Evolutionary conservation across 805 yeast species (phyloP).

Genomic region (Metschnikowia lochheadii): DNA sequence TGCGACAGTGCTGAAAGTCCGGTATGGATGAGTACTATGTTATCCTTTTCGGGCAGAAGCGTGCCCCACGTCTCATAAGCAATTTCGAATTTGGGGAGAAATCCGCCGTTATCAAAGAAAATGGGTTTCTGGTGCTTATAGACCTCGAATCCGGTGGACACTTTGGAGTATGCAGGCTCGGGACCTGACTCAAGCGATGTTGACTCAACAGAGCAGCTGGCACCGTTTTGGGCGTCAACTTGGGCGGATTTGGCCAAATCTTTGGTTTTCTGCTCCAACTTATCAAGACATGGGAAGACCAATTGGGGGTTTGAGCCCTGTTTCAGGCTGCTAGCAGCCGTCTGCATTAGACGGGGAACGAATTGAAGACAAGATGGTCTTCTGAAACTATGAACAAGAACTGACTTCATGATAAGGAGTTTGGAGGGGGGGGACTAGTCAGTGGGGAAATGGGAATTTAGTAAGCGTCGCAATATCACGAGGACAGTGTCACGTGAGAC

Average conservation of each 20-base stretch:
- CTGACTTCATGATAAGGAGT: not conserved
- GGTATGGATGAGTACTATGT: slow-evolving; percentile 79
- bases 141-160: slow-evolving; percentile 61
- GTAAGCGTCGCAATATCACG: slow-evolving; percentile 3
- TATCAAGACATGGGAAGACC: slow-evolving; percentile 83
- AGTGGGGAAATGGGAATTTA: not conserved
- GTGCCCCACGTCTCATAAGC: slow-evolving; percentile 94
- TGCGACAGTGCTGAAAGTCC: slow-evolving; percentile 93
- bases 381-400: not conserved
- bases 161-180: slow-evolving; percentile 77
- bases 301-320: slow-evolving; percentile 56
- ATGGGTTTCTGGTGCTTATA: slow-evolving; percentile 56
- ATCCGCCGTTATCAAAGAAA: slow-evolving; percentile 78
- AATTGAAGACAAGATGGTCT: not conserved
- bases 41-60: slow-evolving; percentile 57
- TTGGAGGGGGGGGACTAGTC: not conserved
- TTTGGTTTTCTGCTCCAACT: slow-evolving; percentile 54
- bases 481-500: not conserved
- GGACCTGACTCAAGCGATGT: slow-evolving; percentile 63
- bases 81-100: slow-evolving; percentile 66
- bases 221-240: slow-evolving; percentile 5
- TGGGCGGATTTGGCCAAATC: slow-evolving; percentile 23
- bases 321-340: not conserved
- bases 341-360: not conserved
- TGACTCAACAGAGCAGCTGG: slow-evolving; percentile 1